Evolutionary conservation across 352 stramenopile species (phyloP), one percentile per base, ranked within the genome.

Genomic region (Pythium myriotylum): DNA sequence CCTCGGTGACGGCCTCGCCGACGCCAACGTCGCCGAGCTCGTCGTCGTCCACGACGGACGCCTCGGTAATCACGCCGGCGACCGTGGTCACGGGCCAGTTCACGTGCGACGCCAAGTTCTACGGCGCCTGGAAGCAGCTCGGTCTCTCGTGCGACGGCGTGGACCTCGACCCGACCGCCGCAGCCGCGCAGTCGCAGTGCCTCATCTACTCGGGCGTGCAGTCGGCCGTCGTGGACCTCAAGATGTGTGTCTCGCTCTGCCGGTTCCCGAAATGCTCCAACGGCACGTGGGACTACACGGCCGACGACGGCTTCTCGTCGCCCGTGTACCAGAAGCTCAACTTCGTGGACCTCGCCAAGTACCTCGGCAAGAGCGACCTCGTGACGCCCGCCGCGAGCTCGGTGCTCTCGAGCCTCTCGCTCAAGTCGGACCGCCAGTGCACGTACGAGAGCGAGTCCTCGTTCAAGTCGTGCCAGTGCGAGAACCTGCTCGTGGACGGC

Each of bases 231-330:
- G 73, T 77, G 12, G 75, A 88, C 61, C 54, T 91, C 62, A 73
- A 77, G 22, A 74, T 84, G 12, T 95, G 86, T 54, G 74, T 95
- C 68, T 92, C 84, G 14, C 73, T 88, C n/a, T 95, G 86, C 42
- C 74, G 78, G 45, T 92, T 95, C 66, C 86, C 86, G 20, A 84
- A 75, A 13, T 95, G 86, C 54, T 61, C 54, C 26, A 84, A 91
- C 39, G 81, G 77, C 50, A 74, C 62, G 62, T 95, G 86, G 86
- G 86, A 92, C 62, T 95, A 95, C 69, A 54, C 68, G 42, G 68
- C 81, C 2, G 59, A 70, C 19, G 79, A 92, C 48, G 86, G 86
- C 4, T 65, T 95, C 50, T 74, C 68, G 47, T 93, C 84, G 32
- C 56, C 76, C 1, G 70, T 95, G 29, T 95, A 95, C 65, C 59